phyloP scores from a whole-genome alignment of 129 eudicot species.

The Centaurea solstitialis region DNA sequence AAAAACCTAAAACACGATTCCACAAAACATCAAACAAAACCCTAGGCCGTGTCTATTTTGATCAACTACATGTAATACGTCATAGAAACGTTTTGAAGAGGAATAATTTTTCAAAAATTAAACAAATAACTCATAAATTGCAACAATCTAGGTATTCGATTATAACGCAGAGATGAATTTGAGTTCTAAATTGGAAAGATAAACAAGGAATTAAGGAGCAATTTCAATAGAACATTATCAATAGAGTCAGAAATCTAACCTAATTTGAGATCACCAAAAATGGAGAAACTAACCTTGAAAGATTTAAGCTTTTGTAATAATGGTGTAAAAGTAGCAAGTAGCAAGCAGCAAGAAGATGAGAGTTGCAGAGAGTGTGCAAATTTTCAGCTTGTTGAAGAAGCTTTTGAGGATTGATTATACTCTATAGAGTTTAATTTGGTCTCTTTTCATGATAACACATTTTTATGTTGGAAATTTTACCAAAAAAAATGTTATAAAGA shows the following conservation, averaged over 20 bases:
- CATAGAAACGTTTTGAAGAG: neutral
- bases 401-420: too few relatives aligned
- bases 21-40: conserved; percentile 1
- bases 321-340: too few relatives aligned
- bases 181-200: neutral
- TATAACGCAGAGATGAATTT: neutral
- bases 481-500: too few relatives aligned
- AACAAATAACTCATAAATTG: neutral
- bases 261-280: neutral
- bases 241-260: conserved; percentile 10
- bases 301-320: too few relatives aligned
- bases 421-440: too few relatives aligned
- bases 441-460: too few relatives aligned
- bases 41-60: conserved; percentile 7
- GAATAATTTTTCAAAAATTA: neutral
- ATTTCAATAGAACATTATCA: neutral
- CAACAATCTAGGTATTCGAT: neutral
- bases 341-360: too few relatives aligned
- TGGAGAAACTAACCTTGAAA: neutral
- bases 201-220: neutral
- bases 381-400: too few relatives aligned
- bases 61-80: neutral
- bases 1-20: neutral
- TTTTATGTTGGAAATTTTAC: too few relatives aligned
- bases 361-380: too few relatives aligned